Evolutionary conservation across 2,329 filamentous ascomycete genomes (phyloP), one percentile per base, ranked within the genome.

Genomic region (Paecilomyces formosus): DNA sequence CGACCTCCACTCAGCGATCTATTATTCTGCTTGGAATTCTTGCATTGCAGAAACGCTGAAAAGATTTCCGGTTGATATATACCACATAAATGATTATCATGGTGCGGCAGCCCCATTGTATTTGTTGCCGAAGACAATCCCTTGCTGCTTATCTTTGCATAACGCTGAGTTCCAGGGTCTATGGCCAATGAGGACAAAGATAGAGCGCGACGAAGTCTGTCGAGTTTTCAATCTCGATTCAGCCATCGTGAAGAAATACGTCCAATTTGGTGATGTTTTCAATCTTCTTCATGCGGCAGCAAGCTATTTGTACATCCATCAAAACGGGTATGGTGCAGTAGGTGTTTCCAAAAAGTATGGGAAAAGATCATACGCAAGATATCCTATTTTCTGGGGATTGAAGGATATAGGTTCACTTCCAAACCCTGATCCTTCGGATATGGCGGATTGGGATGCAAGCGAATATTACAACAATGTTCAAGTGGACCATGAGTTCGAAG

Each of bases 161-260:
- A 86, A 86, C 62, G 83, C 84, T 58, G 84, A 86, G 62, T 86
- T 86, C 67, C 84, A 86, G 69, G 84, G 84, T 57, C 74, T 86
- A 35, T 86, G 84, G 84, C 82, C 82, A 0, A 83, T 86, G 78
- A 75, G 84, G n/a, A 82, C 78, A 24, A 72, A 76, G 3, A 75
- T 79, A 39, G 84, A 86, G 63, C 75, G 77, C 49, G 77, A 80
- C 57, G 84, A 86, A 68, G 81, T 86, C 6, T 85, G 82, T 68
- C 73, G 76, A 15, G 81, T 86, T 22, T 86, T 83, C 72, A 85
- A 85, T 62, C 70, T 86, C 21, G 73, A 77, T 5, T 68, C 77
- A 13, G 76, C 81, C 3, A 72, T 83, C 35, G 82, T 83, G 12
- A 75, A 78, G 58, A 76, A 78, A 53, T 86, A 85, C 63, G 79